phyloP scores from a whole-genome alignment of 495 filamentous ascomycete genomes.

The Terfezia claveryi region DNA sequence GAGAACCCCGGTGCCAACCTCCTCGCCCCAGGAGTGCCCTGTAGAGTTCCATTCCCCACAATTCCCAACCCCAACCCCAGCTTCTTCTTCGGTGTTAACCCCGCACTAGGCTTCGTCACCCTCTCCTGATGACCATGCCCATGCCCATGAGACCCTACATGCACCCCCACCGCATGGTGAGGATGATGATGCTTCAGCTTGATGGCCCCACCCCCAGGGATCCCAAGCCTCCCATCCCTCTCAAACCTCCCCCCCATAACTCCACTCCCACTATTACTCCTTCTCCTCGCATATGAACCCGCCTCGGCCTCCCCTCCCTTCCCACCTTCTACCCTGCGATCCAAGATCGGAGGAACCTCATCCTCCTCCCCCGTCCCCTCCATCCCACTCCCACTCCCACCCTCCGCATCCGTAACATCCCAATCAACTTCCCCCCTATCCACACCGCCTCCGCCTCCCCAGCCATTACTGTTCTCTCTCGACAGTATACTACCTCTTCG shows the following conservation, averaged over 20 bases:
- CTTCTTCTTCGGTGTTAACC: too few relatives aligned
- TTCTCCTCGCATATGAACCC: background rate
- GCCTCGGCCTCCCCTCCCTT: background rate
- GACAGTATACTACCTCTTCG: background rate
- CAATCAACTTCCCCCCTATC: background rate
- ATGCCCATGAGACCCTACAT: too few relatives aligned
- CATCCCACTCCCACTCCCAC: background rate
- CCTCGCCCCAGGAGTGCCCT: too few relatives aligned
- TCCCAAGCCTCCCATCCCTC: background rate
- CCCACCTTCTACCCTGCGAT: background rate
- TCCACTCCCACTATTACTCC: background rate
- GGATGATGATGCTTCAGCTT: too few relatives aligned
- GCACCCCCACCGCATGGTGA: too few relatives aligned
- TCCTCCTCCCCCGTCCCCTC: background rate
- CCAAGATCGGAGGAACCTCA: background rate
- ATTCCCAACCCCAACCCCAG: too few relatives aligned
- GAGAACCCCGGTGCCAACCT: too few relatives aligned
- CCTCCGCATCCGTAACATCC: background rate
- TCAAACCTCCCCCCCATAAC: background rate
- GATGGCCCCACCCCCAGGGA: too few relatives aligned
- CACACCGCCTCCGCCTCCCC: background rate
- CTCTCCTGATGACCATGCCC: too few relatives aligned
- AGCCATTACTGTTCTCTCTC: background rate
- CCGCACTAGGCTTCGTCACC: too few relatives aligned
- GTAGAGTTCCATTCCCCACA: too few relatives aligned